Percentiles rank a stretch among this genome's conserved stretches.
phyloP scores from a whole-genome alignment of 1,284 basidiomycete species.

The Papiliotrema terrestris region DNA sequence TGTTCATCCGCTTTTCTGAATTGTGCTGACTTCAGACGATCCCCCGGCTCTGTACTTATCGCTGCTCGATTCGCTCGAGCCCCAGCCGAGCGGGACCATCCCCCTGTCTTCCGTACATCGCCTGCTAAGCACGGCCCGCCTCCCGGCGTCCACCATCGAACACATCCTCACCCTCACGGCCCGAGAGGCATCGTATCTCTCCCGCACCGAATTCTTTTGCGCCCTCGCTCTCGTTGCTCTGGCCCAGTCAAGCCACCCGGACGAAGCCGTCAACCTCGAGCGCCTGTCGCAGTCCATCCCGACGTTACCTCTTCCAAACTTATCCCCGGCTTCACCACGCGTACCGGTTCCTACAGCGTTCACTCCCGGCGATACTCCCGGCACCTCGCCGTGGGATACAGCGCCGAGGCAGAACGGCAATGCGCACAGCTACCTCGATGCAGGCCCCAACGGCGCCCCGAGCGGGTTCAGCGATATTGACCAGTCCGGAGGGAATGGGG shows the following conservation, averaged over 20 bases:
- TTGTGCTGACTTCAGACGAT: slow-evolving; percentile 60
- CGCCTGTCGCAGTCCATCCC: slow-evolving; percentile 68
- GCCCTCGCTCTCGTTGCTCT: slow-evolving; percentile 78
- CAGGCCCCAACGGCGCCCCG: neutral
- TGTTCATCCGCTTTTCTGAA: no score
- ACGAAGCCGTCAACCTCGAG: slow-evolving; percentile 59
- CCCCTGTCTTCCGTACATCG: slow-evolving; percentile 77
- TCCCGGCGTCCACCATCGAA: slow-evolving; percentile 77
- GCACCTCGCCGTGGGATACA: slow-evolving; percentile 39
- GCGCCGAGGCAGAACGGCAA: slow-evolving; percentile 8
- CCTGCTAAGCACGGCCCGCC: slow-evolving; percentile 66
- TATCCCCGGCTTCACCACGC: slow-evolving; percentile 2
- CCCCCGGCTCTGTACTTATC: slow-evolving; percentile 73
- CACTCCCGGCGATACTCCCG: slow-evolving; percentile 5
- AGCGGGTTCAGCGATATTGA: neutral
- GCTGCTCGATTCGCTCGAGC: slow-evolving; percentile 69
- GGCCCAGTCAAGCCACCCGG: slow-evolving; percentile 52
- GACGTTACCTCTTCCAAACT: slow-evolving; percentile 68
- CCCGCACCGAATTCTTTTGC: slow-evolving; percentile 81
- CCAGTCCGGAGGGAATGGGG: neutral
- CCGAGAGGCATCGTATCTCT: slow-evolving; percentile 53
- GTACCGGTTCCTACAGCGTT: slow-evolving; percentile 7
- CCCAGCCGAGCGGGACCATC: slow-evolving; percentile 62
- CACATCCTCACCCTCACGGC: slow-evolving; percentile 35
- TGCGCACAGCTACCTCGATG: neutral